phyloP scores from a whole-genome alignment of 1,284 basidiomycete species.

The Nidula niveotomentosa region DNA sequence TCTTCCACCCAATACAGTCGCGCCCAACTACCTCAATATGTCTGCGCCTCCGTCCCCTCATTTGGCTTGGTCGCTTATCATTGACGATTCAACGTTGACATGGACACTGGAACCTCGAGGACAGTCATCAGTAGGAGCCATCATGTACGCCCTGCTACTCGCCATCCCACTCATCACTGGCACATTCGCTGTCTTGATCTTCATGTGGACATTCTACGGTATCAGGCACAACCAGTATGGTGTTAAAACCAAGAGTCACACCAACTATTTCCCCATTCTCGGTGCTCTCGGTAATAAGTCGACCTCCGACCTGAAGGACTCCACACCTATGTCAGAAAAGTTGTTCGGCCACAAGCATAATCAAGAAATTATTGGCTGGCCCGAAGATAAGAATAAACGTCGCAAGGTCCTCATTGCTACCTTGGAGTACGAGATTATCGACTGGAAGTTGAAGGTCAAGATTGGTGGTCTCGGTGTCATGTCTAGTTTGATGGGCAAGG shows the following conservation, averaged over 20 bases:
- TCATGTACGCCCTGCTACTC: constrained; percentile 82
- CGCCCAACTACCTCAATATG: constrained; percentile 88
- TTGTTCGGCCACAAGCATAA: constrained; percentile 60
- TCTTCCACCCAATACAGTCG: constrained; percentile 82
- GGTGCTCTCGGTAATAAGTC: constrained; percentile 67
- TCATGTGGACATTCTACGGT: constrained; percentile 95
- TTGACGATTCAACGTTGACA: constrained; percentile 75
- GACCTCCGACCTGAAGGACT: constrained; percentile 59
- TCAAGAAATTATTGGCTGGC: constrained; percentile 84
- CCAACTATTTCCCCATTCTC: constrained; percentile 78
- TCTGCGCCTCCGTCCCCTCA: constrained; percentile 80
- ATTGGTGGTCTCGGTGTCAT: constrained; percentile 96
- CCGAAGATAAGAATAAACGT: constrained; percentile 86
- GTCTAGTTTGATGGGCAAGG: constrained; percentile 95
- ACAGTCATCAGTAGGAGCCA: constrained; percentile 74
- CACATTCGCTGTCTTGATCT: constrained; percentile 77
- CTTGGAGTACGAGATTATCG: constrained; percentile 92
- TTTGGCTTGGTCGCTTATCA: constrained; percentile 80
- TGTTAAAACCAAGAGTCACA: constrained; percentile 69
- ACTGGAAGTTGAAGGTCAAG: constrained; percentile 97
- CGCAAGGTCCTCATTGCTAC: constrained; percentile 89
- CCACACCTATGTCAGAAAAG: constrained; percentile 58
- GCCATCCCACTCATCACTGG: constrained; percentile 85
- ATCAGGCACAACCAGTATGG: constrained; percentile 94
- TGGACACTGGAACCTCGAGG: constrained; percentile 85